Evolutionary conservation across 2,329 filamentous ascomycete genomes (phyloP).

Genomic region (Byssoonygena ceratinophila): DNA sequence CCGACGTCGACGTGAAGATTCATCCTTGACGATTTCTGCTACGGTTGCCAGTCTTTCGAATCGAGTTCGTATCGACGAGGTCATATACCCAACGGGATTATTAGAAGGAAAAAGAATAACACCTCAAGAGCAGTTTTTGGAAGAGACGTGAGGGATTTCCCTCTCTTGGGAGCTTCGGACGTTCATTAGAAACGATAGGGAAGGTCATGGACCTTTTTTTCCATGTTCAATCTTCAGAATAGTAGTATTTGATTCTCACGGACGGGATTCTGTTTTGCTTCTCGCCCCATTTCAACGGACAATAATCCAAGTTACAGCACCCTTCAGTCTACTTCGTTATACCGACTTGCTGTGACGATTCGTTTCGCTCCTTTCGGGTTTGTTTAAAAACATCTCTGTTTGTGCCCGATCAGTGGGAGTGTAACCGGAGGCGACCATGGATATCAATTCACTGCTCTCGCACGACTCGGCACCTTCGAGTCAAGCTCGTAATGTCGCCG

Average conservation of each 20-base stretch:
- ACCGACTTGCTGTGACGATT: no score
- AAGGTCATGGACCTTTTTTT: constrained; percentile 6
- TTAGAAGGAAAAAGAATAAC: background rate
- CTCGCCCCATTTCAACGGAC: background rate
- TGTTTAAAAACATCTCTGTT: background rate
- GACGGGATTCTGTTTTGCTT: background rate
- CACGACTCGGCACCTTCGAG: constrained; percentile 34
- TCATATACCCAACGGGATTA: background rate
- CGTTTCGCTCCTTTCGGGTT: background rate
- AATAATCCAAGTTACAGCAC: background rate
- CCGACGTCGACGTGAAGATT: background rate
- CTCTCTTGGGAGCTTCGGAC: background rate
- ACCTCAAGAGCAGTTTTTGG: background rate
- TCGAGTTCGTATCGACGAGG: background rate
- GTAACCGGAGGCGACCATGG: constrained; percentile 25
- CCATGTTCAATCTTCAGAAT: background rate
- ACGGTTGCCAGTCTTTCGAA: background rate
- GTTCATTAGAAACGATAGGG: background rate
- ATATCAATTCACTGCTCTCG: constrained; percentile 40
- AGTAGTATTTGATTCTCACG: background rate
- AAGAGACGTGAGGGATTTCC: background rate
- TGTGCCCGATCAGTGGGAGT: no score
- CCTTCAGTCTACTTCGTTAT: no score
- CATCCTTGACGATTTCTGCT: background rate
- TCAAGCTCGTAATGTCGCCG: constrained; percentile 19